phyloP scores from a whole-genome alignment of 306 rosid genomes.

The Vicia villosa region DNA sequence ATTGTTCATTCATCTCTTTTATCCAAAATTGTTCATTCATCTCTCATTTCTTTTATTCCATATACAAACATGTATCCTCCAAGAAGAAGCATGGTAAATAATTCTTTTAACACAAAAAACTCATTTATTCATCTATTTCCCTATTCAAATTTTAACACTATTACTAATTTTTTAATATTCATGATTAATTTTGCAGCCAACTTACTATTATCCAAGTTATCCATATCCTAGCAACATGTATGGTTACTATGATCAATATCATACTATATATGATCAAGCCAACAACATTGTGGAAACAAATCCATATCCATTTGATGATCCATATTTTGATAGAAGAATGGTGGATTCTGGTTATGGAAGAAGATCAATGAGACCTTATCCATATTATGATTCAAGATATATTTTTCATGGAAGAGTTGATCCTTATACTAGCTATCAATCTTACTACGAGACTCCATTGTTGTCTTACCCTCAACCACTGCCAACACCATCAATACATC shows the following conservation, averaged over 20 bases:
- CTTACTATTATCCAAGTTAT: slow-evolving; percentile 1
- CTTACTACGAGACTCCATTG: slow-evolving; percentile 21
- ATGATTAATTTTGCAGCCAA: not conserved
- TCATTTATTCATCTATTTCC: not conserved
- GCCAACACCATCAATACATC: not conserved
- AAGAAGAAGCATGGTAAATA: not conserved
- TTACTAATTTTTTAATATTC: not conserved
- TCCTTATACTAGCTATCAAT: slow-evolving; percentile 22
- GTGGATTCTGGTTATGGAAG: slow-evolving; percentile 23
- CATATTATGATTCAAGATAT: slow-evolving; percentile 18
- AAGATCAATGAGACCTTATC: not conserved
- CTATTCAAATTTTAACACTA: no score
- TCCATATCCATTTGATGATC: slow-evolving; percentile 40
- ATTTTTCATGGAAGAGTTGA: slow-evolving; percentile 26
- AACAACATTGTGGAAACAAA: slow-evolving; percentile 33
- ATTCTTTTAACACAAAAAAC: not conserved
- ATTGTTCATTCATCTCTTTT: not conserved
- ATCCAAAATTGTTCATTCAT: not conserved
- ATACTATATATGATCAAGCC: not conserved
- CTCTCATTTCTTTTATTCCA: not conserved
- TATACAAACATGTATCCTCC: not conserved
- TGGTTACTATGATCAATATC: not conserved
- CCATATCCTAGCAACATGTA: slow-evolving; percentile 5
- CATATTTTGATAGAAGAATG: slow-evolving; percentile 36
- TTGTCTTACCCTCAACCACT: slow-evolving; percentile 34